A percentile compares a stretch with the other conserved stretches of the same genome.
phyloP scores from a whole-genome alignment of 192 early-diverging fungal species.

The Backusella macrospora region DNA sequence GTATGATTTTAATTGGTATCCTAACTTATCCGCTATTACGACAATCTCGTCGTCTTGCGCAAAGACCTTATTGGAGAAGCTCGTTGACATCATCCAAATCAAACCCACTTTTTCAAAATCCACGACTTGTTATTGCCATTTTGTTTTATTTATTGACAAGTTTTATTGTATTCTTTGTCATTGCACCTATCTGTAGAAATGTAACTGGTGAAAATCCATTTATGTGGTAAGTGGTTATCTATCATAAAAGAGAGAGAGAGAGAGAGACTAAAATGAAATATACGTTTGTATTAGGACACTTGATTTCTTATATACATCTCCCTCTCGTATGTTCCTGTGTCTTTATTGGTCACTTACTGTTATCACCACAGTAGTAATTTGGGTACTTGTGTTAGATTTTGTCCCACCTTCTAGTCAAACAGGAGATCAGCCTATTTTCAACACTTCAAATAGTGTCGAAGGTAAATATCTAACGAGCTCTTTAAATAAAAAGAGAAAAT shows the following conservation, averaged over 20 bases:
- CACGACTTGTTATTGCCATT: conserved; percentile 45
- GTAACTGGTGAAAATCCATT: conserved; percentile 65
- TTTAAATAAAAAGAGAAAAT: conserved; percentile 81
- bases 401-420: background rate
- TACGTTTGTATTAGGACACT: conserved; percentile 24
- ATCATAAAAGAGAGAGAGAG: background rate
- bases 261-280: background rate
- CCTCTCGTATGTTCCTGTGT: conserved; percentile 40
- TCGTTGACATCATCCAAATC: conserved; percentile 26
- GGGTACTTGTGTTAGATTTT: conserved; percentile 41
- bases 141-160: conserved; percentile 43
- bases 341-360: conserved; percentile 53
- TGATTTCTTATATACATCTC: conserved; percentile 40
- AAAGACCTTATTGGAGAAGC: conserved; percentile 47
- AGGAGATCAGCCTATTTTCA: background rate
- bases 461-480: conserved; percentile 38
- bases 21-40: conserved; percentile 55
- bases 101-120: conserved; percentile 23
- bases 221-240: conserved; percentile 54
- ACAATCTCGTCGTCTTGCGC: conserved; percentile 49
- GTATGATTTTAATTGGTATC: conserved; percentile 70
- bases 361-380: conserved; percentile 44
- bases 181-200: conserved; percentile 57
- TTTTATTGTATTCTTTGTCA: conserved; percentile 50
- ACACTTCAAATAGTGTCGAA: background rate